Evolutionary conservation across 78 protist genomes (phyloP).

Genomic region (Dictyostelium citrinum): DNA sequence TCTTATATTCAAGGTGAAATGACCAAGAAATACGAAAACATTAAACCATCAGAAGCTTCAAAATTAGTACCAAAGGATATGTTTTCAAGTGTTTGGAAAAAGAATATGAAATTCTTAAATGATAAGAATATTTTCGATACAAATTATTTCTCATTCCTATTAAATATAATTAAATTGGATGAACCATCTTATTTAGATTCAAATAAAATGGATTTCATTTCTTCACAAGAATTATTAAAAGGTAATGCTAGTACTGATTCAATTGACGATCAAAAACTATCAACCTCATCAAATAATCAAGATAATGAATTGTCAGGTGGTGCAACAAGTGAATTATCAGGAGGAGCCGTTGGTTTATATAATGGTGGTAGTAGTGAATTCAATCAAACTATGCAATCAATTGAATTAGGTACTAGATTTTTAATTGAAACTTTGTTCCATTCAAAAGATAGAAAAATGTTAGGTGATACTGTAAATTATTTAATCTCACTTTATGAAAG

Average conservation of each 20-base stretch:
- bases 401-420: slow-evolving; percentile 61
- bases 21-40: slow-evolving; percentile 13
- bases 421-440: slow-evolving; percentile 61
- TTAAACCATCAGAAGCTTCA: not conserved
- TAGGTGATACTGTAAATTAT: not conserved
- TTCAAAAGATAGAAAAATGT: slow-evolving; percentile 21
- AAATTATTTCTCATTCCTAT: slow-evolving; percentile 64
- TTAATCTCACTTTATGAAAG: not conserved
- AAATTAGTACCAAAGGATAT: slow-evolving; percentile 69
- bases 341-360: not conserved
- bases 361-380: not conserved
- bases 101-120: slow-evolving; percentile 81
- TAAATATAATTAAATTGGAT: not conserved
- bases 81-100: slow-evolving; percentile 65
- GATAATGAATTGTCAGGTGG: not conserved
- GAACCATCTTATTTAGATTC: not conserved
- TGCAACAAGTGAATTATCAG: not conserved
- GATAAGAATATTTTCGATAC: slow-evolving; percentile 84
- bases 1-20: not conserved
- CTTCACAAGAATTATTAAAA: slow-evolving; percentile 12
- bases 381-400: slow-evolving; percentile 39
- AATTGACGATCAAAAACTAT: not conserved
- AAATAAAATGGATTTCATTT: not conserved
- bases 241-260: not conserved
- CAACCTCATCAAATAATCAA: not conserved